These are phyloP conservation scores for Metschnikowia baotianmanensis DNA, from an alignment of 805 yeast genomes.

Conservation along the genomic window DNA sequence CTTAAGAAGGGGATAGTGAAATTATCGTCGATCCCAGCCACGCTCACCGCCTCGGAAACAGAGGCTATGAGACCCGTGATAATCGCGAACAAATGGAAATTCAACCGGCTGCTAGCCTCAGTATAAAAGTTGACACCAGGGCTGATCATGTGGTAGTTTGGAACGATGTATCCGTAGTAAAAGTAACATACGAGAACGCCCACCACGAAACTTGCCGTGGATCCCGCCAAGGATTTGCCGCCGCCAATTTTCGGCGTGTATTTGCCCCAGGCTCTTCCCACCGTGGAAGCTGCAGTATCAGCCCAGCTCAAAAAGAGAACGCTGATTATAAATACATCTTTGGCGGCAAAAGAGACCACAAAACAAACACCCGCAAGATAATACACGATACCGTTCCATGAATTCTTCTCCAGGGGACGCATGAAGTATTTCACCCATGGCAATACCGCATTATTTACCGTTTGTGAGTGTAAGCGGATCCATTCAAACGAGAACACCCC, in stretches of 20 bases:
- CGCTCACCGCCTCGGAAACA: conserved; percentile 77
- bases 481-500: conserved; percentile 62
- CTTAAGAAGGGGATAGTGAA: conserved; percentile 91
- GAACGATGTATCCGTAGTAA: conserved; percentile 73
- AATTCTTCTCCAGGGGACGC: conserved; percentile 74
- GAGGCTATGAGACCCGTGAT: conserved; percentile 82
- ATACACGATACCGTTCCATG: conserved; percentile 84
- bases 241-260: conserved; percentile 73
- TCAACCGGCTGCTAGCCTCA: conserved; percentile 55
- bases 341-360: conserved; percentile 67
- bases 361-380: conserved; percentile 75
- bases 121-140: conserved; percentile 67
- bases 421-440: conserved; percentile 72
- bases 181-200: conserved; percentile 67
- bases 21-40: conserved; percentile 83
- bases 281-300: conserved; percentile 93
- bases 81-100: conserved; percentile 51
- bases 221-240: conserved; percentile 86
- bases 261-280: conserved; percentile 85
- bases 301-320: conserved; percentile 90
- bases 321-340: conserved; percentile 77
- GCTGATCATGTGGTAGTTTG: conserved; percentile 51
- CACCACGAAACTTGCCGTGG: conserved; percentile 75
- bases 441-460: conserved; percentile 68
- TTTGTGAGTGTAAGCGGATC: conserved; percentile 57